Evolutionary conservation across 192 early-diverging fungal genomes (phyloP).

Genomic region (Coemansia reversa): DNA sequence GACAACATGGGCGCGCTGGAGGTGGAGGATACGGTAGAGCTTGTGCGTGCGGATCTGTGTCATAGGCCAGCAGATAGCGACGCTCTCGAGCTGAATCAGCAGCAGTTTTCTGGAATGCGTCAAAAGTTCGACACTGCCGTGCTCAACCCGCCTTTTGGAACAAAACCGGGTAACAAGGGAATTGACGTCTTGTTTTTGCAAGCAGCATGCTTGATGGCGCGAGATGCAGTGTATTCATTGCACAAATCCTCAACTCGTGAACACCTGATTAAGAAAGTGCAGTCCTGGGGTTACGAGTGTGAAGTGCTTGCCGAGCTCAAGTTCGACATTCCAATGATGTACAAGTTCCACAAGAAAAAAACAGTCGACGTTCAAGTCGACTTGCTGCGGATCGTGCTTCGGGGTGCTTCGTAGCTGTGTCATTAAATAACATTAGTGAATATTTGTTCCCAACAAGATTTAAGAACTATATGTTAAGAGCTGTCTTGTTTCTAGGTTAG

Average conservation of each 20-base stretch:
- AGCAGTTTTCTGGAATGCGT: conserved; percentile 46
- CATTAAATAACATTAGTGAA: too few species aligned
- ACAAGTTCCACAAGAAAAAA: conserved; percentile 77
- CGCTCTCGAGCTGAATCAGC: conserved; percentile 22
- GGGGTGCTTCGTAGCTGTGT: too few species aligned
- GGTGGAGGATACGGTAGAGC: conserved; percentile 63
- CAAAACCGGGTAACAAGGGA: conserved; percentile 69
- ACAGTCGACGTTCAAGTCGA: conserved; percentile 72
- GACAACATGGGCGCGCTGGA: conserved; percentile 62
- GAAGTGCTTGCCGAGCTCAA: conserved; percentile 74
- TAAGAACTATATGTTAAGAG: too few species aligned
- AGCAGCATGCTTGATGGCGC: conserved; percentile 62
- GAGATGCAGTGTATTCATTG: conserved; percentile 69
- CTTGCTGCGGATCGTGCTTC: conserved; percentile 57
- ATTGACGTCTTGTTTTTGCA: conserved; percentile 74
- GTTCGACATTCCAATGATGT: conserved; percentile 78
- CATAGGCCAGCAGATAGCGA: conserved; percentile 3
- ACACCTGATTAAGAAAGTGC: conserved; percentile 67
- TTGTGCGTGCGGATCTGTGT: conserved; percentile 60
- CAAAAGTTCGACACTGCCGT: conserved; percentile 70
- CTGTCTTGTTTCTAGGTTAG: too few species aligned
- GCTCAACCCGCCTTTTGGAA: conserved; percentile 83
- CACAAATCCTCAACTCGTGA: conserved; percentile 79
- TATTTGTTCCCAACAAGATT: too few species aligned
- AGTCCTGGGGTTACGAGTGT: conserved; percentile 68